Base-by-base conservation (phyloP, 495 filamentous ascomycete genomes). In the Podospora australis region DNA sequence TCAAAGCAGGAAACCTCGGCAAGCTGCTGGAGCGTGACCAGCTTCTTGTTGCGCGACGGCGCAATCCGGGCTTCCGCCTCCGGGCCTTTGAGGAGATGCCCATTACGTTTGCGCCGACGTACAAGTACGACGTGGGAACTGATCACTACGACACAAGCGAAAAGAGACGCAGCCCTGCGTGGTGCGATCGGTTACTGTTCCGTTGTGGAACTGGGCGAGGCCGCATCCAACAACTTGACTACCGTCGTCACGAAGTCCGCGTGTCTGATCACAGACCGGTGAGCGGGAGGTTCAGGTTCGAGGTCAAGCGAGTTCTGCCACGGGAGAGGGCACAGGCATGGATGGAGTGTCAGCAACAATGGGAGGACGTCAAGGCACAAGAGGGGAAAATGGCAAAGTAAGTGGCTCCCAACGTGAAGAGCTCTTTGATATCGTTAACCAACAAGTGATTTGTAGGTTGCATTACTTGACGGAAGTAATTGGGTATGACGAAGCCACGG, bases 61-160 rank as follows among this genome's bases (percentile, higher is more conserved):
- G 86, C 56, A 96, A 96, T 57, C 89, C 91, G 0, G 86, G 81
- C 8, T 96, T 96, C 71, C 75, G 84, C 19, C 77, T 96, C 2
- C 81, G 90, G 16, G 82, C 86, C 4, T 97, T 98, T 58, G 80
- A 81, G 14, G 92, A 98, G 67, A 72, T 79, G 10, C 83, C 82
- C 0, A 96, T 98, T 58, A 84, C 81, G 0, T 98, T 98, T 61
- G 83, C 87, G 13, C 92, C 92, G 6, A 98, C 92, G 2, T 98
- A 98, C 70, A 98, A 98, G 65, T 98, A 97, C 64, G 92, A 98
- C 58, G 87, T 96, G 1, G 90, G 90, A 10, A 92, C 87, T 7
- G 89, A 96, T 62, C 83, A 81, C 21, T 98, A 98, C 63, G 92
- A 98, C 59, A 83, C 85, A 2, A 89, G 84, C 50, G 92, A 98